Evolutionary conservation across 129 eudicot genomes (phyloP).

Genomic region (Arctium lappa): DNA sequence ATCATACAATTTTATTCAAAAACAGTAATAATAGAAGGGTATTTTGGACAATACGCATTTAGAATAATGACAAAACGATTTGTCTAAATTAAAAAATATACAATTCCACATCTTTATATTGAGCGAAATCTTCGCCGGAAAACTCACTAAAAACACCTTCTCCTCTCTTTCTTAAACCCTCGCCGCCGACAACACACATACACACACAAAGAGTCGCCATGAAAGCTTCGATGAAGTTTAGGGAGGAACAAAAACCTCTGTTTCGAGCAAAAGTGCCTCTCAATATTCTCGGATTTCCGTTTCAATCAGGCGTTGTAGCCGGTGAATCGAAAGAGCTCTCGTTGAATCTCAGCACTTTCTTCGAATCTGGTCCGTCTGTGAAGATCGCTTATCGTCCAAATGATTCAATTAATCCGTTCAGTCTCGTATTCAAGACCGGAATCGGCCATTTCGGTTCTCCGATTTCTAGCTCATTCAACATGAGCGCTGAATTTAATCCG

Average conservation of each 20-base stretch:
- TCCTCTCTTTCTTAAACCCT: not conserved
- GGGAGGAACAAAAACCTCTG: constrained; percentile 82
- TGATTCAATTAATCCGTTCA: constrained; percentile 58
- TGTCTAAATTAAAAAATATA: not conserved
- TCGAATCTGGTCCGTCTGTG: constrained; percentile 69
- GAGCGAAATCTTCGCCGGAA: constrained; percentile 9
- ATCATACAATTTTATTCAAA: not conserved
- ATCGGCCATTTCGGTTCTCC: constrained; percentile 83
- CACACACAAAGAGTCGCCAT: constrained; percentile 30
- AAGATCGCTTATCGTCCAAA: constrained; percentile 78
- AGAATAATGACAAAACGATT: not conserved
- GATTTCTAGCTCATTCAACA: constrained; percentile 50
- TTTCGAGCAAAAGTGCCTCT: constrained; percentile 71
- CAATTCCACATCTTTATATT: constrained; percentile 18
- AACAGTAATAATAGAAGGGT: not conserved
- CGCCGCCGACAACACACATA: not conserved
- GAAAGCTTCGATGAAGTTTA: constrained; percentile 82
- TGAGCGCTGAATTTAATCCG: constrained; percentile 74
- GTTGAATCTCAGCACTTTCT: constrained; percentile 56
- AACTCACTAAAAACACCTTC: not conserved
- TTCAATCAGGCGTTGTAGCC: constrained; percentile 65
- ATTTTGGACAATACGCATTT: not conserved
- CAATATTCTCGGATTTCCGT: constrained; percentile 57
- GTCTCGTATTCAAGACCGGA: constrained; percentile 68
- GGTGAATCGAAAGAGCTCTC: constrained; percentile 83